Conservation (phyloP, 768 basidiomycete species). For the Russula lepida region DNA sequence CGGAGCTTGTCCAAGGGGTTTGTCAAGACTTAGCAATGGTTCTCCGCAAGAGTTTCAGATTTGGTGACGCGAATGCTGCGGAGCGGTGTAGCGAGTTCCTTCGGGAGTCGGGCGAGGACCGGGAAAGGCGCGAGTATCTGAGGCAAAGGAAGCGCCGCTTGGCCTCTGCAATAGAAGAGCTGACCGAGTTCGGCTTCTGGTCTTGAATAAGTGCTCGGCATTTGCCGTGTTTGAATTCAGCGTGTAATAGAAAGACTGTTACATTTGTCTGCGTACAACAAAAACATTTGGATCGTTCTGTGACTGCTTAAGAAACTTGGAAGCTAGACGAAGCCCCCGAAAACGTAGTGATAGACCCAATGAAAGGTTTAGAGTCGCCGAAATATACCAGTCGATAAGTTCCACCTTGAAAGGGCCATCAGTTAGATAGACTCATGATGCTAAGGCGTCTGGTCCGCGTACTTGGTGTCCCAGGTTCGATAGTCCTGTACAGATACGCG, state of each 20-base stretch:
- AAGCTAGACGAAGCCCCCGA: constrained; percentile 55
- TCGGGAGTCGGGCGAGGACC: constrained; percentile 1
- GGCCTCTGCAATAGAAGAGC: background rate
- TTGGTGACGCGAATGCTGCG: background rate
- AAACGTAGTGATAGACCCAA: constrained; percentile 57
- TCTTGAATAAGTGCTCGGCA: background rate
- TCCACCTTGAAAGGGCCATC: constrained; percentile 37
- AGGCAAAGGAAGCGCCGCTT: background rate
- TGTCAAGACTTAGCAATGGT: background rate
- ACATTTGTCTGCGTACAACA: background rate
- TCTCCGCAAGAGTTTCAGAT: constrained; percentile 1
- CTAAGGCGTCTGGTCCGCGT: constrained; percentile 20
- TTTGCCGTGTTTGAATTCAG: background rate
- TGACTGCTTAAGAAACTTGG: constrained; percentile 35
- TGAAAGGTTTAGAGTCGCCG: constrained; percentile 66
- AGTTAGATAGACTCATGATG: background rate
- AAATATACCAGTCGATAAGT: constrained; percentile 64
- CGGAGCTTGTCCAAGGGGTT: constrained; percentile 13
- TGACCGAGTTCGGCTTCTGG: background rate
- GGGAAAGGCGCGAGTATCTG: background rate
- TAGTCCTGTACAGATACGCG: constrained; percentile 37
- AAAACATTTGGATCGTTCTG: background rate
- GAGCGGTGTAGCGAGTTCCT: constrained; percentile 7
- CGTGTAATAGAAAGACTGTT: background rate
- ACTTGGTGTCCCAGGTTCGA: constrained; percentile 54